Percentiles rank a stretch among this genome's conserved stretches.
Evolutionary conservation across 2,329 filamentous ascomycete genomes (phyloP).

Genomic region (Dactylonectria macrodidyma): DNA sequence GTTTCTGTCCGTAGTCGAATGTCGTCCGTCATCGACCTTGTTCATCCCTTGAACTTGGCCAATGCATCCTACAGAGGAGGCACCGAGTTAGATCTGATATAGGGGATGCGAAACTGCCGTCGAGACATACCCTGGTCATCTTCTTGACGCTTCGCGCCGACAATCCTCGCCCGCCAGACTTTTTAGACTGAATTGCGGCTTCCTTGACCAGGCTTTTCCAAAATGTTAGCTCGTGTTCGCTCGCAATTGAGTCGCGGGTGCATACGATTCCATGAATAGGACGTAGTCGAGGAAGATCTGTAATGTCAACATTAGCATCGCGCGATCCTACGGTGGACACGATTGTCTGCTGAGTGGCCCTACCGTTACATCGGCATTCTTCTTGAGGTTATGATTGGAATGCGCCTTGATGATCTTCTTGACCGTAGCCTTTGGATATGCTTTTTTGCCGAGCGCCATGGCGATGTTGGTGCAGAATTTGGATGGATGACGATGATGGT

Average conservation of each 20-base stretch:
- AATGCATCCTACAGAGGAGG: conserved; percentile 68
- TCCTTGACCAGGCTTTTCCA: conserved; percentile 80
- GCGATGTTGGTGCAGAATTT: conserved; percentile 34
- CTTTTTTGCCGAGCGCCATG: conserved; percentile 72
- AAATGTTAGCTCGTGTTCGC: conserved; percentile 7
- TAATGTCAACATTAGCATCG: conserved; percentile 44
- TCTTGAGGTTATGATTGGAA: conserved; percentile 83
- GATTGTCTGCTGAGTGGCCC: conserved; percentile 44
- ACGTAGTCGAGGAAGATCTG: conserved; percentile 91
- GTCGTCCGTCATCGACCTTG: background rate
- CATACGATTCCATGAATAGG: conserved; percentile 81
- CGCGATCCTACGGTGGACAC: conserved; percentile 29
- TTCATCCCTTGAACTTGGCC: conserved; percentile 78
- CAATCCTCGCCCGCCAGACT: conserved; percentile 79
- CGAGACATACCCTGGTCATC: conserved; percentile 76
- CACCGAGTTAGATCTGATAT: conserved; percentile 27
- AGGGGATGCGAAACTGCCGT: conserved; percentile 6
- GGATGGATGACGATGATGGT: background rate
- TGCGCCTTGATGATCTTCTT: conserved; percentile 94
- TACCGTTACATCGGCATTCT: conserved; percentile 89
- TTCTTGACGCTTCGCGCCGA: conserved; percentile 84
- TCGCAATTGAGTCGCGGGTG: background rate
- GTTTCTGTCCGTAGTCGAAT: background rate
- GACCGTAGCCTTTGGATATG: conserved; percentile 87
- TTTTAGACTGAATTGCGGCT: conserved; percentile 82